A percentile compares a stretch with the other conserved stretches of the same genome.
phyloP scores from a whole-genome alignment of 73 alveolate species.

The Paraurostyla sp. region DNA sequence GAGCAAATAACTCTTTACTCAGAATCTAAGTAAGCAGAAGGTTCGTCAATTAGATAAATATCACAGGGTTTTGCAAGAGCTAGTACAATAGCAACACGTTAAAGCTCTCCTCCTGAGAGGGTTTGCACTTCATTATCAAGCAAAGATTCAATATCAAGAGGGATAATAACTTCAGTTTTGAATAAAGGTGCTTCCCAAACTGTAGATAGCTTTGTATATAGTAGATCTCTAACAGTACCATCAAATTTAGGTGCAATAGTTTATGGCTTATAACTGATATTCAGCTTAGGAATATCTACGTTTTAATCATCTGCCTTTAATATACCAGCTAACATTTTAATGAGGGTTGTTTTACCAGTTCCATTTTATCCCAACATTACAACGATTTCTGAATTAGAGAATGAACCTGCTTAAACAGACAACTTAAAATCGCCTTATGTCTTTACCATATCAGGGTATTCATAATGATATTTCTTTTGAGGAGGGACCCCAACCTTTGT shows the following conservation, averaged over 20 bases:
- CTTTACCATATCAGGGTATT: constrained; percentile 95
- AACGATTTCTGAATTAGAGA: constrained; percentile 95
- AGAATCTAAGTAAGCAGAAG: constrained; percentile 98
- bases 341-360: constrained; percentile 98
- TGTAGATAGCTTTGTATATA: constrained; percentile 83
- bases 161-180: constrained; percentile 97
- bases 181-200: constrained; percentile 90
- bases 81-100: constrained; percentile 96
- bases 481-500: constrained; percentile 72
- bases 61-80: constrained; percentile 98
- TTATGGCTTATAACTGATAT: constrained; percentile 97
- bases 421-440: constrained; percentile 86
- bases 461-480: constrained; percentile 76
- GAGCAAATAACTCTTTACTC: constrained; percentile 98
- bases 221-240: constrained; percentile 93
- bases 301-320: constrained; percentile 81
- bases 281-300: constrained; percentile 88
- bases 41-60: constrained; percentile 98
- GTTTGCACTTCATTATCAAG: constrained; percentile 95
- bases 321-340: constrained; percentile 97
- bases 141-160: constrained; percentile 93
- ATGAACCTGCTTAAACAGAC: constrained; percentile 91
- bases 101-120: constrained; percentile 99
- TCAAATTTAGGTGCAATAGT: constrained; percentile 96
- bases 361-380: constrained; percentile 99